Percentiles rank a stretch among this genome's conserved stretches.
phyloP scores from a whole-genome alignment of 2,329 filamentous ascomycete species.

The Zasmidium cellare region DNA sequence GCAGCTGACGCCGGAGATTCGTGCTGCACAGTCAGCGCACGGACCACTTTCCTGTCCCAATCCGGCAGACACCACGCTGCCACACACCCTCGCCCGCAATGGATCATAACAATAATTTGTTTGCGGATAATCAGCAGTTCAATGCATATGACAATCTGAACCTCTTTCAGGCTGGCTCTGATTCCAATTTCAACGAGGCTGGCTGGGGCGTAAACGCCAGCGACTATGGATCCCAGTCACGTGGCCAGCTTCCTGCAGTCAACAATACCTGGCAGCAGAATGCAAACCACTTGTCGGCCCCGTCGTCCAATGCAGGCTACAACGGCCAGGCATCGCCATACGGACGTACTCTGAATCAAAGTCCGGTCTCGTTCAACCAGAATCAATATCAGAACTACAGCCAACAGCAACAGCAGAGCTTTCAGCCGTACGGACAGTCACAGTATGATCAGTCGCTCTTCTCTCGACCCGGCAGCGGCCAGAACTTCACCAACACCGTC shows the following conservation, averaged over 20 bases:
- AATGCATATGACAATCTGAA: conserved; percentile 33
- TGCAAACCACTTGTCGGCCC: conserved; percentile 25
- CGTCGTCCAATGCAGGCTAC: conserved; percentile 16
- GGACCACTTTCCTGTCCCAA: conserved; percentile 10
- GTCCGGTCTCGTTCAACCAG: conserved; percentile 27
- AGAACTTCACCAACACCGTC: conserved; percentile 30
- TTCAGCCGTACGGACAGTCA: conserved; percentile 27
- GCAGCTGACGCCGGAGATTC: neutral
- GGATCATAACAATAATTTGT: conserved; percentile 28
- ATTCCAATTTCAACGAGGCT: conserved; percentile 30
- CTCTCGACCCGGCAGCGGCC: conserved; percentile 8
- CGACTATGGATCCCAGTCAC: conserved; percentile 28
- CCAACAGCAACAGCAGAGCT: conserved; percentile 23
- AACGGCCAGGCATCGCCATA: conserved; percentile 24
- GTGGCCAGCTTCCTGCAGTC: conserved; percentile 24
- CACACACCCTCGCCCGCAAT: conserved; percentile 6
- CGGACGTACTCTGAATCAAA: conserved; percentile 28
- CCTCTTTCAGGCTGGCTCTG: conserved; percentile 28
- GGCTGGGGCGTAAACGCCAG: conserved; percentile 35
- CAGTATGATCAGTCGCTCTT: conserved; percentile 9
- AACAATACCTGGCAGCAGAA: conserved; percentile 28
- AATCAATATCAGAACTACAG: conserved; percentile 25
- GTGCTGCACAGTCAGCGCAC: conserved; percentile 8
- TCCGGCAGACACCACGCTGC: conserved; percentile 6
- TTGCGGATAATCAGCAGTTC: conserved; percentile 31